Base-by-base conservation (phyloP, 2,329 filamentous ascomycete genomes). In the Claviceps sorghi region DNA sequence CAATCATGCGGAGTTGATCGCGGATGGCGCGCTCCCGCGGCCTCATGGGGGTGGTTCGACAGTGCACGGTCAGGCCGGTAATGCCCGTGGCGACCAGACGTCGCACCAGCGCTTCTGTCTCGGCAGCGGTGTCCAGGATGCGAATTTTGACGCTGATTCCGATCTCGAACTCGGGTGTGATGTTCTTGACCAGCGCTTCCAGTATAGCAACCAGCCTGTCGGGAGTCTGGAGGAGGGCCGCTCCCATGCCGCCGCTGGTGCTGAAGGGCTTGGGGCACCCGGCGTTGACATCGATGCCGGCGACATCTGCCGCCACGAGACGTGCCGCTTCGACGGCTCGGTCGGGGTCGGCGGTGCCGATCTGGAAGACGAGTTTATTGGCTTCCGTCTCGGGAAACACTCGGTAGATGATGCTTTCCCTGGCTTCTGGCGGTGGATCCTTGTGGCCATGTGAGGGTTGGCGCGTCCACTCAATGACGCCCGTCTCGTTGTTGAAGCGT, bases 261-360 rank as follows among this genome's bases (percentile, higher is more conserved):
- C 87, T 95, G 69, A 98, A 98, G 0, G 91, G 87, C 68, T 98
- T 98, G 0, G 93, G 93, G 64, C 93, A 98, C n/a, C 93, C 93
- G 0, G 93, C 89, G 66, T 98, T 98, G 56, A 98, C 85, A 66
- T 97, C 93, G 60, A 98, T 96, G 55, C 93, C 93, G 0, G 84
- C 83, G 3, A 98, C 93, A 67, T 97, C 88, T 13, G 72, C 78
- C 0, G 90, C 93, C 21, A 98, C 84, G 17, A 96, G 71, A 51
- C 82, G 82, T 2, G 91, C 89, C 1, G 91, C 90, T 65, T 86
- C 72, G 0, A 97, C 90, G 1, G 93, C 93, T 32, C 83, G 77
- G 13, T 84, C 82, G 0, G 93, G 88, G 54, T 86, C 83, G 10
- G 89, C 81, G 0, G 91, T 95, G 54, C 93, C 93, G 54, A 98